Conservation (phyloP, 805 yeast genomes). For the Pichia cabralensis region DNA sequence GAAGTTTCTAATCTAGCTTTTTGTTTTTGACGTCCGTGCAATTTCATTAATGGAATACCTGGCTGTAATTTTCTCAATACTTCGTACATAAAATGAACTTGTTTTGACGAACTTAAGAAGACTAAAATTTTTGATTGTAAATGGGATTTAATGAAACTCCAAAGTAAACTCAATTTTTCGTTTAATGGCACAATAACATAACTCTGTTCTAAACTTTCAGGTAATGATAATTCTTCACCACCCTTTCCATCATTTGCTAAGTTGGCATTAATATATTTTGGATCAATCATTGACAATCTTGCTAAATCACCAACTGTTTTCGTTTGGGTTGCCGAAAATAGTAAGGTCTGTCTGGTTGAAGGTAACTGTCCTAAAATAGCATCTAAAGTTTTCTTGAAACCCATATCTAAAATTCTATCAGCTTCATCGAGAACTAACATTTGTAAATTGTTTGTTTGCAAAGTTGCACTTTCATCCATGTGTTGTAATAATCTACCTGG, state of each 20-base stretch:
- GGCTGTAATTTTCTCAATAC: slow-evolving; percentile 82
- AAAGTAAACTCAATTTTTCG: slow-evolving; percentile 77
- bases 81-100: slow-evolving; percentile 84
- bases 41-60: slow-evolving; percentile 76
- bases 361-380: slow-evolving; percentile 72
- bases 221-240: slow-evolving; percentile 38
- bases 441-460: slow-evolving; percentile 67
- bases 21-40: slow-evolving; percentile 87
- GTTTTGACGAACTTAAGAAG: slow-evolving; percentile 79
- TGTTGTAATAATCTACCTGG: slow-evolving; percentile 90
- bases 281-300: slow-evolving; percentile 58
- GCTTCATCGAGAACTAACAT: slow-evolving; percentile 84
- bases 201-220: slow-evolving; percentile 76
- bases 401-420: slow-evolving; percentile 89
- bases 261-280: slow-evolving; percentile 45
- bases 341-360: slow-evolving; percentile 67
- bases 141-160: slow-evolving; percentile 81
- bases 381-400: slow-evolving; percentile 76
- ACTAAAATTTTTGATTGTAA: slow-evolving; percentile 71
- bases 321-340: slow-evolving; percentile 86
- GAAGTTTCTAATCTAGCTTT: slow-evolving; percentile 81
- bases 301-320: slow-evolving; percentile 78
- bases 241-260: slow-evolving; percentile 12
- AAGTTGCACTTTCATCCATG: slow-evolving; percentile 78
- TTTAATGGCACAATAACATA: slow-evolving; percentile 62